Conservation (phyloP, 1,139 yeast genomes). For the Candida frijolesensis region DNA sequence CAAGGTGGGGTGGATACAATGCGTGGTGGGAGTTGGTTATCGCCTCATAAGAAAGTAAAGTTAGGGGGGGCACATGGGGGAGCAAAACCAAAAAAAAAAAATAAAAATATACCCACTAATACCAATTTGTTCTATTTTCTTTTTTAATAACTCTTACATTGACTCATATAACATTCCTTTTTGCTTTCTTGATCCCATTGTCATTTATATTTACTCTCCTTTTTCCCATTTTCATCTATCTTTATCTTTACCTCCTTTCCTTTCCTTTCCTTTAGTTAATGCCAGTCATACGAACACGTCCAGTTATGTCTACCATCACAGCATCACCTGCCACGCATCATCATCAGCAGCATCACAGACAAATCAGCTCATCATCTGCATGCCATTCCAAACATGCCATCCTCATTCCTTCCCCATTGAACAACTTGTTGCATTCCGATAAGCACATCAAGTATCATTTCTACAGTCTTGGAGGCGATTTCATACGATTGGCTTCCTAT, state of each 20-base stretch:
- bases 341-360: not conserved
- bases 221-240: not conserved
- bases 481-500: constrained; percentile 37
- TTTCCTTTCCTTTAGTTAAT: not conserved
- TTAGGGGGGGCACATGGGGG: constrained; percentile 3
- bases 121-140: not conserved
- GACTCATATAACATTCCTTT: not conserved
- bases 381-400: constrained; percentile 12
- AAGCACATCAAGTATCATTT: constrained; percentile 28
- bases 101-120: not conserved
- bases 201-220: not conserved
- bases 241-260: not conserved
- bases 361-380: not conserved
- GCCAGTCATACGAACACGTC: not conserved
- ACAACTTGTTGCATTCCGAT: constrained; percentile 16
- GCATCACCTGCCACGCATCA: not conserved
- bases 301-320: constrained; percentile 2
- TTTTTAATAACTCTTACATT: not conserved
- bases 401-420: constrained; percentile 17
- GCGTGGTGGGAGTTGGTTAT: not conserved
- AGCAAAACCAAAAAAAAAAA: not conserved
- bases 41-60: not conserved
- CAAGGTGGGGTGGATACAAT: not conserved
- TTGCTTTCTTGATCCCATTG: not conserved
- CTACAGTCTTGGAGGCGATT: constrained; percentile 38